A percentile compares a stretch with the other conserved stretches of the same genome.
Conservation (phyloP, 441 rosid species). For the Aleurites moluccanus region DNA sequence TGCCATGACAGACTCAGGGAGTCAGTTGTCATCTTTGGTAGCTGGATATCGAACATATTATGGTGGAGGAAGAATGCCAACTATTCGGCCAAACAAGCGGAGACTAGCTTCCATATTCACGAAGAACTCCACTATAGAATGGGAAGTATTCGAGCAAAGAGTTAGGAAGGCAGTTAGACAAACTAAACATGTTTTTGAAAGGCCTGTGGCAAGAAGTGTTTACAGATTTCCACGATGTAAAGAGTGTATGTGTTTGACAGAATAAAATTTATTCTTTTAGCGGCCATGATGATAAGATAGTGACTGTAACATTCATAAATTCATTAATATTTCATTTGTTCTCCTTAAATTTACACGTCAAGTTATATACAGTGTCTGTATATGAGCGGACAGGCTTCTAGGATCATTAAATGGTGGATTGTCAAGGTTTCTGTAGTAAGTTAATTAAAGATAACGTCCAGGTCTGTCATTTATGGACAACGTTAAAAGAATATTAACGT, state of each 20-base stretch:
- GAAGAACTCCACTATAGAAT: conserved; percentile 73
- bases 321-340: conserved; percentile 17
- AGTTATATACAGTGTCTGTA: not conserved
- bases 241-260: conserved; percentile 71
- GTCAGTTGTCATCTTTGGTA: conserved; percentile 85
- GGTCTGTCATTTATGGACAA: no score
- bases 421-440: no score
- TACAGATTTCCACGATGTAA: conserved; percentile 82
- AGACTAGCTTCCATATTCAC: conserved; percentile 72
- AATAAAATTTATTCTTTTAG: conserved; percentile 10
- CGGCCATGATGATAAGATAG: conserved; percentile 2
- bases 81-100: conserved; percentile 86
- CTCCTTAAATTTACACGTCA: not conserved
- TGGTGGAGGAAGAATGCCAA: conserved; percentile 94
- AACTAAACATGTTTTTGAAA: conserved; percentile 72
- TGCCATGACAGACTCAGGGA: conserved; percentile 98
- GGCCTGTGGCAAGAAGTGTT: conserved; percentile 79
- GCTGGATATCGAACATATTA: conserved; percentile 90
- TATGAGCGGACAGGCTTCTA: not conserved
- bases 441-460: no score
- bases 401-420: not conserved
- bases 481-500: no score
- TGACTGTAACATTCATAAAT: conserved; percentile 18
- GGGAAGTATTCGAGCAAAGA: conserved; percentile 86
- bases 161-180: conserved; percentile 91